A percentile compares a stretch with the other conserved stretches of the same genome.
These are phyloP conservation scores for Trichosporon ovoides DNA, from an alignment of 1,284 basidiomycete species.

Conservation along the genomic window DNA sequence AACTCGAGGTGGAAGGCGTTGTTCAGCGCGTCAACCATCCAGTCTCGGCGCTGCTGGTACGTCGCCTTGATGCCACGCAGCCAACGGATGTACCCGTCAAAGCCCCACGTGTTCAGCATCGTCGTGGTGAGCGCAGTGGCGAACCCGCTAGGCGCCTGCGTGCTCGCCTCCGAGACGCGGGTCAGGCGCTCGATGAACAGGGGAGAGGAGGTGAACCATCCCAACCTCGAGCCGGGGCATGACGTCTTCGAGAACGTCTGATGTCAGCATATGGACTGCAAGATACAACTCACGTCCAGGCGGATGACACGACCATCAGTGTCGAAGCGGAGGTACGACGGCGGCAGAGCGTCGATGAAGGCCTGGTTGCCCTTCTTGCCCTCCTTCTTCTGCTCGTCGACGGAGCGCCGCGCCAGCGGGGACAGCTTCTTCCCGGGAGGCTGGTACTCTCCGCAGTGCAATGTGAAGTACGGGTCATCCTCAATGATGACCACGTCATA, in stretches of 20 bases:
- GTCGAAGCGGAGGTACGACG: conserved; percentile 61
- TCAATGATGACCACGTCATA: conserved; percentile 73
- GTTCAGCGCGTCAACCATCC: conserved; percentile 46
- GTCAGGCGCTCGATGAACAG: conserved; percentile 64
- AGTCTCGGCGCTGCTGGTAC: conserved; percentile 47
- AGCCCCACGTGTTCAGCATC: conserved; percentile 62
- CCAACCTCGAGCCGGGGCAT: conserved; percentile 68
- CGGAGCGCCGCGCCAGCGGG: conserved; percentile 43
- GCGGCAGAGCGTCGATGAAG: conserved; percentile 52
- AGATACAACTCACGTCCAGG: conserved; percentile 43
- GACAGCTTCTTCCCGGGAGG: conserved; percentile 14
- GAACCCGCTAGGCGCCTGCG: conserved; percentile 70
- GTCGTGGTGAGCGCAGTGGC: conserved; percentile 58
- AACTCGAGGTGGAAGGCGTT: conserved; percentile 47
- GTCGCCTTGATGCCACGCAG: conserved; percentile 55
- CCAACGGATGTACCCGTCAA: conserved; percentile 70
- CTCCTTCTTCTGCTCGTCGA: conserved; percentile 39
- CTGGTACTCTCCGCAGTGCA: conserved; percentile 36
- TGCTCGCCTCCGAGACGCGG: conserved; percentile 64
- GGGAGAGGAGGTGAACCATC: conserved; percentile 62
- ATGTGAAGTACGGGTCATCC: conserved; percentile 77
- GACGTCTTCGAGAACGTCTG: conserved; percentile 71
- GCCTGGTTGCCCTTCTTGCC: conserved; percentile 40
- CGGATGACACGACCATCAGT: conserved; percentile 47
- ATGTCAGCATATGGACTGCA: conserved; percentile 11